Evolutionary conservation across 306 rosid species (phyloP), one percentile per base, ranked within the genome.

Genomic region (Cicer bijugum): DNA sequence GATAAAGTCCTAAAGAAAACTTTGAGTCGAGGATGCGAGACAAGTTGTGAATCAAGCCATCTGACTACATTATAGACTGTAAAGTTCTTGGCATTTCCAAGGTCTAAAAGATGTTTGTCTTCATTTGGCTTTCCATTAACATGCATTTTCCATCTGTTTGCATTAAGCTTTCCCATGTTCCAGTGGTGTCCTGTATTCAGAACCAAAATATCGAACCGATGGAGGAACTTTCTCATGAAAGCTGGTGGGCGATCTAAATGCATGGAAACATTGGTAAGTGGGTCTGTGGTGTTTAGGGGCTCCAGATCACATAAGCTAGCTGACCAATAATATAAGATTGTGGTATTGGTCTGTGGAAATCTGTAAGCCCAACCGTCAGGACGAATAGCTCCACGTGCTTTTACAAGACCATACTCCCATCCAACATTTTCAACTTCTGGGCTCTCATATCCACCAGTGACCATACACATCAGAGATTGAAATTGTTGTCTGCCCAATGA

Each of bases 121-220:
- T 80, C 87, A 44, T 76, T 86, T 35, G 86, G 89, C 77, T 82
- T 86, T 77, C 96, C 97, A 65, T 87, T 76, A 14, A 80, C 90
- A 65, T 89, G 68, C 91, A 94, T 94, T 57, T 91, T 74, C 99
- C 97, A 95, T 65, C 88, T 78, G 80, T 91, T 91, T 46, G 81
- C 96, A 12, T 38, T 78, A 65, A 95, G 84, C 83, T 95, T 91
- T 47, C 95, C 95, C 72, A 89, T 81, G 83, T 94, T 90, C 97
- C 99, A 94, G 65, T 91, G 97, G 84, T 94, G 99, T 40, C 97
- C 97, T 5, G 99, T 91, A 73, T 94, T 94, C 40, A 94, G 92
- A 84, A 94, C 89, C 85, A 94, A 85, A 53, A 91, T 92, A 75
- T 91, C 66, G 67, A 95, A 91, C 39, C 72, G 74, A 33, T 78